Evolutionary conservation across 1,284 basidiomycete species (phyloP), one percentile per base, ranked within the genome.

Genomic region (Apiotrichum akiyoshidainum): DNA sequence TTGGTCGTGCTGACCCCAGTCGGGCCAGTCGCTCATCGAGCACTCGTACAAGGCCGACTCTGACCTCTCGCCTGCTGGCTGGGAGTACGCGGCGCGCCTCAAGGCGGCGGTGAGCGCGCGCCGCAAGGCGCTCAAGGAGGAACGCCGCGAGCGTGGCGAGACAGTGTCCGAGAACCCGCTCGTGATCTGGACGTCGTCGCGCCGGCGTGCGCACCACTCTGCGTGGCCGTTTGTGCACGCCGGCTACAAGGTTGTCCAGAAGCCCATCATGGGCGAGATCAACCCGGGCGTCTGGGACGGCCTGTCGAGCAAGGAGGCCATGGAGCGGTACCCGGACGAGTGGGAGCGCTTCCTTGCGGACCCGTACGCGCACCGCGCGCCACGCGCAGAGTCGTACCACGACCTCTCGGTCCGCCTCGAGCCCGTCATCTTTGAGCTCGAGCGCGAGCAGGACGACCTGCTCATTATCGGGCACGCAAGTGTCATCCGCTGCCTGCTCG

Each of bases 31-130:
- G 8, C 83, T 97, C 58, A 94, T 98, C 65, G 96, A 99, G 74
- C 96, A 99, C 75, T 96, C 94, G 5, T 99, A 95, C 82, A 97
- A 96, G 79, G 94, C 95, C 34, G 95, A 99, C 73, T 93, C 95
- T 0, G 96, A 98, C 72, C 84, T 99, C 10, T 96, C 92, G 1
- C 89, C 91, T 2, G 87, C 88, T 0, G 95, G 95, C 7, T 92
- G 91, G 89, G 92, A 96, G 61, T 99, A 99, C 67, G 87, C 94
- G 0, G 88, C 92, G 68, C 83, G 82, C 42, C 80, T 95, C 59
- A 92, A 89, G 69, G 88, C 92, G 16, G 92, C 92, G 63, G 88
- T 94, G 11, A 80, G 88, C 1, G 86, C 91, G 54, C 82, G 88
- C 46, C 84, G 90, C 34, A 84, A 78, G 61, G 71, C 73, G 21